Evolutionary conservation across 768 basidiomycete genomes (phyloP).

Genomic region (Mycena floridula): DNA sequence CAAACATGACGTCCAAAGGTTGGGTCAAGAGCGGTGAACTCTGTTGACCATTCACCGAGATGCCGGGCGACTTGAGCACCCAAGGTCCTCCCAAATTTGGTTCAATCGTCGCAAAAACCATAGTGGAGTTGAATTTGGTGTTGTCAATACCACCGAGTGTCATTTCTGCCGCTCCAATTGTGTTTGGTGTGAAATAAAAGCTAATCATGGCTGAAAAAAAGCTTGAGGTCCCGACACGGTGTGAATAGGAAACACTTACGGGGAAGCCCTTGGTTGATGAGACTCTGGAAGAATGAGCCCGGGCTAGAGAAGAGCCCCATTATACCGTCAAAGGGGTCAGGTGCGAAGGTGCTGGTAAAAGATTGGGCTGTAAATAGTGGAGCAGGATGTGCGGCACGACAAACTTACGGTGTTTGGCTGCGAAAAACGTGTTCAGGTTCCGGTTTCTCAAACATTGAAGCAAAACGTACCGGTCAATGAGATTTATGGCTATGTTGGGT

Average conservation of each 20-base stretch:
- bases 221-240: not conserved
- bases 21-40: not conserved
- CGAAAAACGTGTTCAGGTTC: constrained; percentile 1
- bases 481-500: constrained; percentile 18
- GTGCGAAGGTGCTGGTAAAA: not conserved
- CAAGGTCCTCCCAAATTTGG: not conserved
- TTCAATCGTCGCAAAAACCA: constrained; percentile 1
- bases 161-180: constrained; percentile 22
- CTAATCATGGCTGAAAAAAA: constrained; percentile 23
- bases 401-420: constrained; percentile 21
- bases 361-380: not conserved
- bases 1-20: constrained; percentile 19
- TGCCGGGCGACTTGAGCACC: not conserved
- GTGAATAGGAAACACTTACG: constrained; percentile 10
- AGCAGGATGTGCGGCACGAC: not conserved
- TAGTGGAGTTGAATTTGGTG: constrained; percentile 18
- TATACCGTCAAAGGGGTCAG: constrained; percentile 8
- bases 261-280: constrained; percentile 19
- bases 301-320: constrained; percentile 20
- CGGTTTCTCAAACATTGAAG: not conserved
- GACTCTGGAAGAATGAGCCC: constrained; percentile 19
- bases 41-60: not conserved
- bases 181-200: constrained; percentile 20
- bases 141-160: constrained; percentile 26
- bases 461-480: constrained; percentile 13